These are phyloP conservation scores for Ballota nigra DNA, from an alignment of 257 asterid species.

Conservation along the genomic window DNA sequence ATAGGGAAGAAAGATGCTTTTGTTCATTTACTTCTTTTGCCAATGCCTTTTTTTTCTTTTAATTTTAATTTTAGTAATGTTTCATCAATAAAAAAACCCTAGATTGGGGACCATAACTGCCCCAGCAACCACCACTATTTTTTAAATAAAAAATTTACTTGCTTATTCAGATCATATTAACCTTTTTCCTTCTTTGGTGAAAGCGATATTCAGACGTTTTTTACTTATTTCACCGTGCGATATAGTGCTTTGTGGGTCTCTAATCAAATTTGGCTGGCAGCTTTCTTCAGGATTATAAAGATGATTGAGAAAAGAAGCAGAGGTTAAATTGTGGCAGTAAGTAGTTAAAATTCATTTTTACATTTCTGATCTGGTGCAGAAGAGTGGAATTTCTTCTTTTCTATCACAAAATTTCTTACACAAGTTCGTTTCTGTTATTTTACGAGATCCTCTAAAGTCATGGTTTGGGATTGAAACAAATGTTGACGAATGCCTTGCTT, in stretches of 20 bases:
- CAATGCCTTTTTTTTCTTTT: neutral
- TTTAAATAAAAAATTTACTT: neutral
- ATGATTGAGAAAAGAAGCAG: constrained; percentile 7
- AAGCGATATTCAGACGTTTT: constrained; percentile 23
- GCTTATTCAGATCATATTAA: neutral
- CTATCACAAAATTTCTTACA: neutral
- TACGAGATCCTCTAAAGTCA: neutral
- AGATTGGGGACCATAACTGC: constrained; percentile 49
- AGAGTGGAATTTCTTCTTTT: constrained; percentile 11
- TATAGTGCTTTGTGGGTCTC: constrained; percentile 23
- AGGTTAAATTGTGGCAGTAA: constrained; percentile 10
- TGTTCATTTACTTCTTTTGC: constrained; percentile 8
- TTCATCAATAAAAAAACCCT: constrained; percentile 32
- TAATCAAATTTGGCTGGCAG: constrained; percentile 19
- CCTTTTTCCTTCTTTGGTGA: neutral
- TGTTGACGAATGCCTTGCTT: neutral
- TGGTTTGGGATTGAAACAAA: constrained; percentile 17
- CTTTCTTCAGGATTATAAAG: constrained; percentile 14
- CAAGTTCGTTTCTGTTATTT: neutral
- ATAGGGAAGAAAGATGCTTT: constrained; percentile 25
- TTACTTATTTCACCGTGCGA: neutral
- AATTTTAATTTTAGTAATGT: neutral
- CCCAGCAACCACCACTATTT: constrained; percentile 18
- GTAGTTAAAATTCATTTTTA: constrained; percentile 12
- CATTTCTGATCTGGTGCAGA: constrained; percentile 34